Conservation (phyloP, 73 alveolate genomes). For the Symbiodinium pilosum region DNA sequence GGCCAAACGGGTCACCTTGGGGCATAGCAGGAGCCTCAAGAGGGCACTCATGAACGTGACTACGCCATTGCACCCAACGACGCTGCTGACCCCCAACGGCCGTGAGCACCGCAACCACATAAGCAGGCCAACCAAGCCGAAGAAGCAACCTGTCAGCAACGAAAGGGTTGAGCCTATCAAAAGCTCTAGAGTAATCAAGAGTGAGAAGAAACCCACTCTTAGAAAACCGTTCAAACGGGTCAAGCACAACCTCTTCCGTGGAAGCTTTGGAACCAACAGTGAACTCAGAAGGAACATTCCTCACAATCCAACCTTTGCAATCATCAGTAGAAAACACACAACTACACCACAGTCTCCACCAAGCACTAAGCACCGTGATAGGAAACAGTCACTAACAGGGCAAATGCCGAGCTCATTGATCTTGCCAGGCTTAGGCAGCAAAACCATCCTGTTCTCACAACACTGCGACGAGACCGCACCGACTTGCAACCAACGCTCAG, state of each 20-base stretch:
- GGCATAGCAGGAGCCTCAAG: not conserved
- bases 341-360: no score
- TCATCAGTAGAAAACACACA: no score
- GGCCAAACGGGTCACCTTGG: slow-evolving; percentile 50
- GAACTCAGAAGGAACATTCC: no score
- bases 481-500: no score
- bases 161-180: not conserved
- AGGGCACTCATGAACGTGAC: not conserved
- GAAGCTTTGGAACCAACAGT: no score
- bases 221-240: not conserved
- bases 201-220: not conserved
- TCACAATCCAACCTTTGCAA: no score
- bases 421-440: no score
- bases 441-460: no score
- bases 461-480: no score
- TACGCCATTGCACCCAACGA: not conserved
- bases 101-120: not conserved
- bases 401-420: no score
- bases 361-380: no score
- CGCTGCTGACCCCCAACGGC: not conserved
- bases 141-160: not conserved
- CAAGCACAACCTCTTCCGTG: not conserved
- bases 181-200: not conserved
- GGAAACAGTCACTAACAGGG: no score
- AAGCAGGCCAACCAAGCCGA: not conserved